A percentile compares a stretch with the other conserved stretches of the same genome.
Conservation (phyloP, 225 moss, liverwort and hornwort genomes). For the Sphagnum contortum region DNA sequence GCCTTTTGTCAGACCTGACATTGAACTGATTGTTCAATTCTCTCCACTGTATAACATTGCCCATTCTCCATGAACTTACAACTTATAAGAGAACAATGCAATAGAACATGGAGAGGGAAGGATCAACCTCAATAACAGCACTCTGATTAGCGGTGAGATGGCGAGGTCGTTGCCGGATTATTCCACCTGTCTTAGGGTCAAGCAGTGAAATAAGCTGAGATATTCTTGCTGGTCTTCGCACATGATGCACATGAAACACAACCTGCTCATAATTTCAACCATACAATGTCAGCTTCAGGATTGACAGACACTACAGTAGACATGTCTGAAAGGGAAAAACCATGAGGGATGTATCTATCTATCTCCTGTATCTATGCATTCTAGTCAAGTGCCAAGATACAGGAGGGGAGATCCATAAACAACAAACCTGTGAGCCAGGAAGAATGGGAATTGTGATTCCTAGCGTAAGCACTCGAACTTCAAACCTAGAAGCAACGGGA, state of each 20-base stretch:
- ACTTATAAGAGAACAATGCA: neutral
- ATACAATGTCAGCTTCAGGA: too few relatives aligned
- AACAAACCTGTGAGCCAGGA: conserved; percentile 70
- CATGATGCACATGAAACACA: conserved; percentile 86
- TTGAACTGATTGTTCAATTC: too few relatives aligned
- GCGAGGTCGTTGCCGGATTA: conserved; percentile 70
- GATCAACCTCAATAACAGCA: conserved; percentile 75
- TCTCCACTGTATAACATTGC: neutral
- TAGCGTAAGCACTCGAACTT: conserved; percentile 70
- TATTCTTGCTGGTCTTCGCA: conserved; percentile 64
- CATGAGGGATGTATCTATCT: too few relatives aligned
- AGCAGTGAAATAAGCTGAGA: conserved; percentile 70
- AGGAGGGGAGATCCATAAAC: neutral
- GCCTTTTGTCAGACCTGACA: too few relatives aligned
- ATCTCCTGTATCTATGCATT: too few relatives aligned
- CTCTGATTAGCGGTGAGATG: conserved; percentile 89
- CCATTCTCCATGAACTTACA: neutral
- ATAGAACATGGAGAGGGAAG: conserved; percentile 1
- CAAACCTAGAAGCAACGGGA: conserved; percentile 67
- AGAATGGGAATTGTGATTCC: conserved; percentile 71
- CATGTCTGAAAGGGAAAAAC: too few relatives aligned
- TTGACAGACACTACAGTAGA: too few relatives aligned
- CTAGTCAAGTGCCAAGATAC: neutral
- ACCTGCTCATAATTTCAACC: conserved; percentile 30
- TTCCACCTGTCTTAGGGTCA: conserved; percentile 86